phyloP scores from a whole-genome alignment of 2,329 filamentous ascomycete species.

The Aspergillus ibericus region DNA sequence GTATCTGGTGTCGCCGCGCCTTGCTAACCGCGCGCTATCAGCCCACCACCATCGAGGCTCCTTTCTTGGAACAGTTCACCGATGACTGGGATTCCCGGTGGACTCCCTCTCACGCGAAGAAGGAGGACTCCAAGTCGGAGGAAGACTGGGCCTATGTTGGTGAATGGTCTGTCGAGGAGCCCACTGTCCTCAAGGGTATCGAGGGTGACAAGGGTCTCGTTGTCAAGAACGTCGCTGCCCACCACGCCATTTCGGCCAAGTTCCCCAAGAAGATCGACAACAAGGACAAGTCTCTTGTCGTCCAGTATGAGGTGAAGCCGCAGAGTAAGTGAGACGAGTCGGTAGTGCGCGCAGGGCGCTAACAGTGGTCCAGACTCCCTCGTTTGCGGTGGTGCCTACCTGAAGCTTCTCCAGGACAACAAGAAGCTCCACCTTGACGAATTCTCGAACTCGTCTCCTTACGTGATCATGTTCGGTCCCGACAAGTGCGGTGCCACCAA shows the following conservation, averaged over 20 bases:
- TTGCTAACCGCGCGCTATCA: conserved; percentile 42
- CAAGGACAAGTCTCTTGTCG: conserved; percentile 94
- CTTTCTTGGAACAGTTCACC: conserved; percentile 98
- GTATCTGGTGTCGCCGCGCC: background rate
- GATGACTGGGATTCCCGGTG: conserved; percentile 92
- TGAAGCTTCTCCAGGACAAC: conserved; percentile 98
- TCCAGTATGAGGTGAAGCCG: conserved; percentile 99
- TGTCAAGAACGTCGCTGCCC: conserved; percentile 94
- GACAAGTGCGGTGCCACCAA: conserved; percentile 99
- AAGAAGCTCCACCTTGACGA: conserved; percentile 95
- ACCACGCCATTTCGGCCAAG: conserved; percentile 99
- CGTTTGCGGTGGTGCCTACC: conserved; percentile 96
- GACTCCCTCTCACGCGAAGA: conserved; percentile 96
- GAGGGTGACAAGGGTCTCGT: conserved; percentile 95
- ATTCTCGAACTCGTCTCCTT: conserved; percentile 95
- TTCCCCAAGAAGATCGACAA: conserved; percentile 96
- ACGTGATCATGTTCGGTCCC: conserved; percentile 99
- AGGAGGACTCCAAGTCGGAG: conserved; percentile 76
- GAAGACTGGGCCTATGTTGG: conserved; percentile 98
- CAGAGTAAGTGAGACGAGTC: conserved; percentile 67
- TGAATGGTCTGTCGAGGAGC: conserved; percentile 96
- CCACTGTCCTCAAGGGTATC: conserved; percentile 83
- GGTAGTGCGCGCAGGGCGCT: background rate
- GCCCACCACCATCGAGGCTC: conserved; percentile 85
- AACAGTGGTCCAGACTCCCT: conserved; percentile 68